These are phyloP conservation scores for Salvia miltiorrhiza DNA, from an alignment of 257 asterid species.

Conservation along the genomic window DNA sequence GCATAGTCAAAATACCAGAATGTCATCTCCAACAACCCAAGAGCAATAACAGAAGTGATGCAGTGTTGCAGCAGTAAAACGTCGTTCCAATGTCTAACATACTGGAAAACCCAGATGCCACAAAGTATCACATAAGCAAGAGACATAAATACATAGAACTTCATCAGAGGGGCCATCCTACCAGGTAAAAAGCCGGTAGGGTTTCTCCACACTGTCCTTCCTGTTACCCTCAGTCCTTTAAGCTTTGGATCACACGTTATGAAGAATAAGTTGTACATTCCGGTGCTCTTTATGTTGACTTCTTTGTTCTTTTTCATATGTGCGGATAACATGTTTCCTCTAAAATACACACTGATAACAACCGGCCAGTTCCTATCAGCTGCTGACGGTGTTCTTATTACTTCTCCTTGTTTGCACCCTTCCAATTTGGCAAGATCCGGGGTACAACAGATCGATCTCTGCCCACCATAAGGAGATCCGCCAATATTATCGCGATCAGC, in stretches of 20 bases:
- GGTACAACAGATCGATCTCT: slow-evolving; percentile 95
- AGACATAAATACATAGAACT: slow-evolving; percentile 71
- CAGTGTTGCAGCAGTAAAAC: slow-evolving; percentile 88
- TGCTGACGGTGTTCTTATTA: slow-evolving; percentile 66
- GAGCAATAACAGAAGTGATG: slow-evolving; percentile 82
- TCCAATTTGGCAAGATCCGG: slow-evolving; percentile 93
- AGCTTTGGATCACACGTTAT: slow-evolving; percentile 90
- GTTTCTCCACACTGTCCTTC: slow-evolving; percentile 90
- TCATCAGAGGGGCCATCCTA: slow-evolving; percentile 94
- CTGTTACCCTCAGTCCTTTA: slow-evolving; percentile 76
- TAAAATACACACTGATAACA: slow-evolving; percentile 57
- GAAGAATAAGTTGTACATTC: slow-evolving; percentile 97
- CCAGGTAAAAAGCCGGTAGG: slow-evolving; percentile 97
- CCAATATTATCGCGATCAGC: slow-evolving; percentile 89
- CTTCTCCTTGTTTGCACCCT: slow-evolving; percentile 93
- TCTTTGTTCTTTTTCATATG: slow-evolving; percentile 68
- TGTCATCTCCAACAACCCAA: slow-evolving; percentile 87
- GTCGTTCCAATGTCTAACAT: slow-evolving; percentile 74
- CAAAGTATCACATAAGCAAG: slow-evolving; percentile 64
- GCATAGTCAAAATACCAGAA: slow-evolving; percentile 95
- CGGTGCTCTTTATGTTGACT: slow-evolving; percentile 61
- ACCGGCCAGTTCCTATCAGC: slow-evolving; percentile 72
- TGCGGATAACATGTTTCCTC: slow-evolving; percentile 58
- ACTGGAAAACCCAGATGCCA: slow-evolving; percentile 84
- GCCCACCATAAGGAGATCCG: slow-evolving; percentile 98